A percentile compares a stretch with the other conserved stretches of the same genome.
Conservation (phyloP, 768 basidiomycete species). For the Pilatotrama ljubarskyi region DNA sequence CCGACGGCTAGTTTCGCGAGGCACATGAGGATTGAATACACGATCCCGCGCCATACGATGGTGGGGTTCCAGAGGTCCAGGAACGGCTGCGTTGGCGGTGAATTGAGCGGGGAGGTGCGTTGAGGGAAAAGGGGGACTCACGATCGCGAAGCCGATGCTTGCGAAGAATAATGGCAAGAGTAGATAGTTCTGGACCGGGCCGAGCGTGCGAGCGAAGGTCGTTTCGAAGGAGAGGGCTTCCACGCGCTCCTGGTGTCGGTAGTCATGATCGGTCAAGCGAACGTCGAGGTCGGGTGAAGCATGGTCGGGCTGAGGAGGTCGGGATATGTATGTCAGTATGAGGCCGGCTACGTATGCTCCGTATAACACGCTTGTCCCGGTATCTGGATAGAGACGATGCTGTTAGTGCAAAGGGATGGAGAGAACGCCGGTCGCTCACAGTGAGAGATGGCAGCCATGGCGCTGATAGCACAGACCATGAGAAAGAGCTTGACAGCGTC, state of each 20-base stretch:
- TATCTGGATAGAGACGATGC: conserved; percentile 16
- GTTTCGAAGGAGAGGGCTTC: conserved; percentile 22
- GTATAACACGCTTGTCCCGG: conserved; percentile 60
- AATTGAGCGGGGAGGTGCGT: too few relatives aligned
- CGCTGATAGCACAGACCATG: conserved; percentile 40
- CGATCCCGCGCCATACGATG: conserved; percentile 53
- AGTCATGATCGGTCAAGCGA: background rate
- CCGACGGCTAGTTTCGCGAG: conserved; percentile 54
- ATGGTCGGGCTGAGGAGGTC: background rate
- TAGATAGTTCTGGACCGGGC: conserved; percentile 38
- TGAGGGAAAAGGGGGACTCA: background rate
- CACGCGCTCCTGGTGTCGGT: background rate
- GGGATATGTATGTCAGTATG: conserved; percentile 41
- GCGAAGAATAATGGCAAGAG: conserved; percentile 68
- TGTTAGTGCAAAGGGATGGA: background rate
- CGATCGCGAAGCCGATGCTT: conserved; percentile 48
- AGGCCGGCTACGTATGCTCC: conserved; percentile 64
- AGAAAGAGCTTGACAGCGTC: conserved; percentile 32
- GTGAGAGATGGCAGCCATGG: conserved; percentile 46
- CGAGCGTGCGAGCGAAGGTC: conserved; percentile 26
- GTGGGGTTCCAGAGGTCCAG: conserved; percentile 24
- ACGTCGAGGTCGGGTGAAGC: too few relatives aligned
- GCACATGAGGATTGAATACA: conserved; percentile 60
- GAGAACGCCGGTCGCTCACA: conserved; percentile 34
- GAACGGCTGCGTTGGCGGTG: too few relatives aligned